Evolutionary conservation across 2,329 filamentous ascomycete genomes (phyloP), one percentile per base, ranked within the genome.

Genomic region (Clonostachys chloroleuca): DNA sequence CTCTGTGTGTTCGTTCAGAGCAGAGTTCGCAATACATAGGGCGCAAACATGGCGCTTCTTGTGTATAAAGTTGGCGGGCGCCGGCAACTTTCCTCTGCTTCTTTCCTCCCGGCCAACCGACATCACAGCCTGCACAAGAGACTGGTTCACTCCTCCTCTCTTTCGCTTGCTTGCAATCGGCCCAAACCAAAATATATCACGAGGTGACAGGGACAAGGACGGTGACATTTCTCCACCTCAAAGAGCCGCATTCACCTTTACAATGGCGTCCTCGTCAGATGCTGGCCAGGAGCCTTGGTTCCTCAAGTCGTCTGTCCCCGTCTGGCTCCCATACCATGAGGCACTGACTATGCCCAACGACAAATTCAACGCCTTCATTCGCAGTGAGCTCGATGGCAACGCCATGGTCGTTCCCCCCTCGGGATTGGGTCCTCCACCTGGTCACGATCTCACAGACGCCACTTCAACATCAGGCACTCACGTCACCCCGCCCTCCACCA

Each of bases 291-390:
- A 49, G 37, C 57, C 60, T 14, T 73, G 69, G 66, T 72, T 68
- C 51, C 61, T 73, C 44, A 61, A 61, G 46, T 64, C 64, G 10
- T 63, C 58, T 0, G 62, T 56, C 33, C 68, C 69, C 0, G 69
- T 74, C 33, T 51, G 62, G 12, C 60, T 73, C 41, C 69, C 71
- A 3, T 48, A 51, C 9, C 56, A 66, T 39, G 58, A 63, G n/a
- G 67, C 61, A 16, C 54, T 73, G 42, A 58, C 54, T 39, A 53
- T 60, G 16, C 47, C 65, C 0, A 52, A 54, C 8, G 50, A 53
- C n/a, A 61, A 67, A 5, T 70, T 70, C 39, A 59, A 65, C 12
- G 48, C 44, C 4, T 67, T 63, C 48, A 34, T 69, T 10, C 55
- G 48, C 16, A 50, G 51, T 10, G 59, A 65, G 33, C 49, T 68